Evolutionary conservation across 2,329 filamentous ascomycete species (phyloP), one percentile per base, ranked within the genome.

Genomic region (Helotiales sp.): DNA sequence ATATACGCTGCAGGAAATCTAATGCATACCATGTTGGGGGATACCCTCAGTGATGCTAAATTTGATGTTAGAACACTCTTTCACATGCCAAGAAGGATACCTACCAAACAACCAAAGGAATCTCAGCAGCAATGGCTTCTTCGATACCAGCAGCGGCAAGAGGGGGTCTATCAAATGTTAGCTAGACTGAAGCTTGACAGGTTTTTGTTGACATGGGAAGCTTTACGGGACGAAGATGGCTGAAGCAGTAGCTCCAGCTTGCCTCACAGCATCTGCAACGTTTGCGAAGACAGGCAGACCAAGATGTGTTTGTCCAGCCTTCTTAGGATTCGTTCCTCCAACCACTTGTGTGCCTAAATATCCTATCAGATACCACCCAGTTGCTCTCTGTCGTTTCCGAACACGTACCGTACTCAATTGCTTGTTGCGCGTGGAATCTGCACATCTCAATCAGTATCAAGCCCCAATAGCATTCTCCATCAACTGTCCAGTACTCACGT

Each of bases 261-360:
- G 84, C 86, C 94, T 96, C 73, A 97, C 89, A 71, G 92, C 96
- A 64, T 99, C 93, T 75, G 84, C 83, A 75, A 99, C 96, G 76
- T 87, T 95, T 77, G 89, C 92, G 83, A 98, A 99, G 78, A 99
- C 96, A 68, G 96, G 96, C 75, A 91, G 91, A 79, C 89, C 93
- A 71, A 99, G 89, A 82, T 99, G 96, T 79, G 89, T 90, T 77
- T 88, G 83, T 78, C 96, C 96, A 73, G 96, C 96, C 86, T 99
- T 99, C 88, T 97, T 98, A 79, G 96, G 96, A 86, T 98, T 98
- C 78, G 95, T 98, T 79, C 96, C 96, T 81, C 96, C 96, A 74
- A 99, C 93, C 74, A 99, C 93, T 80, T 97, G 95, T 77, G 96
- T 99, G 80, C 95, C 93, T 96, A 77, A 70, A 61, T 40, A 20